Percentiles rank a stretch among this genome's conserved stretches.
phyloP scores from a whole-genome alignment of 768 basidiomycete species.

The Calocera viscosa region DNA sequence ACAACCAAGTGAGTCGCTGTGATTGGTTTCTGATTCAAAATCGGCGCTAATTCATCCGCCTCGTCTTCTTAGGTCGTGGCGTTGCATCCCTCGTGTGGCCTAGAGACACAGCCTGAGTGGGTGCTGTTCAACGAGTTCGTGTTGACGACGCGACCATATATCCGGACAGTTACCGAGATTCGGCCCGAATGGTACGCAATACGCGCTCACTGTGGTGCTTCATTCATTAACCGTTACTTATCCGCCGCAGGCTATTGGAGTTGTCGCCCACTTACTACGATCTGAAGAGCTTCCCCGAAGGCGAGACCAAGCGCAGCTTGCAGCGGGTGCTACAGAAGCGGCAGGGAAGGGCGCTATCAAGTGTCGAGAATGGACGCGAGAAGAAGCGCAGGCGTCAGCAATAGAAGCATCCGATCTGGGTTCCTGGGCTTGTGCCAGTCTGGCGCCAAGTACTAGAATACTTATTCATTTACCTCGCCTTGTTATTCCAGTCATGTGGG shows the following conservation, averaged over 20 bases:
- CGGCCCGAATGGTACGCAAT: conserved; percentile 67
- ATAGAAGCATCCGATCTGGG: background rate
- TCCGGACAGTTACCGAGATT: conserved; percentile 83
- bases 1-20: conserved; percentile 55
- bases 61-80: conserved; percentile 40
- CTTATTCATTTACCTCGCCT: background rate
- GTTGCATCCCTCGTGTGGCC: conserved; percentile 76
- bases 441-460: background rate
- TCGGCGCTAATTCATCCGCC: conserved; percentile 17
- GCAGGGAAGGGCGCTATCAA: conserved; percentile 31
- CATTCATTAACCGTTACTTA: background rate
- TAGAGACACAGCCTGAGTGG: conserved; percentile 84
- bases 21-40: background rate
- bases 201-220: background rate
- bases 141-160: conserved; percentile 74
- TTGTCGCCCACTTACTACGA: conserved; percentile 59
- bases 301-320: conserved; percentile 57
- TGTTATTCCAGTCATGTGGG: background rate
- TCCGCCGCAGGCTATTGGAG: conserved; percentile 46
- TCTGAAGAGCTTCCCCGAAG: conserved; percentile 45
- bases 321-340: conserved; percentile 44
- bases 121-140: conserved; percentile 92
- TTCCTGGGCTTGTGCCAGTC: background rate
- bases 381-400: conserved; percentile 24
- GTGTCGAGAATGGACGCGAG: conserved; percentile 22